These are phyloP conservation scores for Aspergillus sergii DNA, from an alignment of 2,329 filamentous ascomycete genomes.

Conservation along the genomic window DNA sequence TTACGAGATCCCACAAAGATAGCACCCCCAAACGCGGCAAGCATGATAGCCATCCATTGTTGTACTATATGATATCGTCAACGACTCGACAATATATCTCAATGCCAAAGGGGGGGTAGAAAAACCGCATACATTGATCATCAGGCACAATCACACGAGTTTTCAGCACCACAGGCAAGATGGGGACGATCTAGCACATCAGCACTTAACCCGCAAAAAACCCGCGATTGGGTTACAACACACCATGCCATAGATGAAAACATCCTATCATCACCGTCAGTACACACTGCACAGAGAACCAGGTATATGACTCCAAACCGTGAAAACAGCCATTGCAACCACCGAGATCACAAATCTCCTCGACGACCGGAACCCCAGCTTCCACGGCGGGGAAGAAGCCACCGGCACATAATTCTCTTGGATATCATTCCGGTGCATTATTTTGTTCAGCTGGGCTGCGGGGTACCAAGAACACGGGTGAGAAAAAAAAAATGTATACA, in stretches of 20 bases:
- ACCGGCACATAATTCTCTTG: not conserved
- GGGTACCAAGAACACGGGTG: not conserved
- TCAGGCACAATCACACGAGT: slow-evolving; percentile 29
- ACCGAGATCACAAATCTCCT: slow-evolving; percentile 42
- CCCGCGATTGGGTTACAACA: not conserved
- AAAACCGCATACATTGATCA: slow-evolving; percentile 44
- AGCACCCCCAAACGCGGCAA: slow-evolving; percentile 70
- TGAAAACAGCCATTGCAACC: slow-evolving; percentile 46
- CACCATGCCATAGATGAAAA: slow-evolving; percentile 45
- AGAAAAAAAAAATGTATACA: not conserved
- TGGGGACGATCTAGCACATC: slow-evolving; percentile 60
- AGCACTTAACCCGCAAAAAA: not conserved
- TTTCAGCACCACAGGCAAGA: slow-evolving; percentile 66
- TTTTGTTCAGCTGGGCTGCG: not conserved
- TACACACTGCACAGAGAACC: not conserved
- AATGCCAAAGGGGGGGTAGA: slow-evolving; percentile 16
- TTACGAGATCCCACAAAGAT: slow-evolving; percentile 54
- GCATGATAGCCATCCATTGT: slow-evolving; percentile 69
- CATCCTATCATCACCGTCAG: slow-evolving; percentile 30
- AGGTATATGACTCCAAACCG: slow-evolving; percentile 28
- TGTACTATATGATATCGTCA: slow-evolving; percentile 52
- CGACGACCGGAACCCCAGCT: slow-evolving; percentile 39
- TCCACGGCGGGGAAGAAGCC: slow-evolving; percentile 21
- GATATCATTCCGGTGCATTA: not conserved
- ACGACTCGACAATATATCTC: not conserved